Conservation (phyloP, 2,329 filamentous ascomycete species). For the Talaromyces atroroseus region DNA sequence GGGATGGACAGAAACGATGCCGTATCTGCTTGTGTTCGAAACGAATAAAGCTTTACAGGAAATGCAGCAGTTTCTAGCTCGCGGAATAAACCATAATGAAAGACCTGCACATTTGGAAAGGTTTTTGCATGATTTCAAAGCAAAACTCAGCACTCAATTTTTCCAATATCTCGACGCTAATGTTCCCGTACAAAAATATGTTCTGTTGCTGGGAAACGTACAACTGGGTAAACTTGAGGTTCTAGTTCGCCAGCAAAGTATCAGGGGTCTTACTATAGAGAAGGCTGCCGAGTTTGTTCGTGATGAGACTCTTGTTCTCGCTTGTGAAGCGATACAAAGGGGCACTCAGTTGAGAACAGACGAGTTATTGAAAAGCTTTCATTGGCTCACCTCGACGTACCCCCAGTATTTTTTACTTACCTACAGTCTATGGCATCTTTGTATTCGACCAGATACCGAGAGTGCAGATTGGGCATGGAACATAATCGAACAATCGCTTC, state of each 20-base stretch:
- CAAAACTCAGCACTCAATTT: constrained; percentile 45
- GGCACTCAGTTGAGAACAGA: constrained; percentile 25
- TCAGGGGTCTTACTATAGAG: constrained; percentile 8
- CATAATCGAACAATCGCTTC: constrained; percentile 16
- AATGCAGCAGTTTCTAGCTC: constrained; percentile 39
- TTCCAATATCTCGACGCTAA: constrained; percentile 48
- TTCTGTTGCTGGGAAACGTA: constrained; percentile 20
- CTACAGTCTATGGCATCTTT: constrained; percentile 39
- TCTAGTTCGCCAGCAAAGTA: constrained; percentile 25
- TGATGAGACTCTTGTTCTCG: constrained; percentile 31
- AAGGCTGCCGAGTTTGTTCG: constrained; percentile 14
- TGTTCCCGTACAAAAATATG: constrained; percentile 38
- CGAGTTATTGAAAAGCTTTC: constrained; percentile 32
- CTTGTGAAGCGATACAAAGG: constrained; percentile 29
- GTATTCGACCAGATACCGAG: constrained; percentile 27
- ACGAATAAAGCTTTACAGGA: constrained; percentile 45
- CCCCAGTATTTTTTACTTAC: constrained; percentile 40
- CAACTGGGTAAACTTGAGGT: constrained; percentile 33
- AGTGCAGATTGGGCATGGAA: constrained; percentile 27
- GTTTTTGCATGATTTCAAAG: constrained; percentile 39
- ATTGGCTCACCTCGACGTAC: constrained; percentile 33
- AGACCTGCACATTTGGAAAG: constrained; percentile 37
- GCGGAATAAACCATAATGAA: constrained; percentile 14
- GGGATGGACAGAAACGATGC: constrained; percentile 54
- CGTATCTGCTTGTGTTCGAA: constrained; percentile 49